A percentile compares a stretch with the other conserved stretches of the same genome.
phyloP scores from a whole-genome alignment of 305 asterid species.

The Solanum hybrid region DNA sequence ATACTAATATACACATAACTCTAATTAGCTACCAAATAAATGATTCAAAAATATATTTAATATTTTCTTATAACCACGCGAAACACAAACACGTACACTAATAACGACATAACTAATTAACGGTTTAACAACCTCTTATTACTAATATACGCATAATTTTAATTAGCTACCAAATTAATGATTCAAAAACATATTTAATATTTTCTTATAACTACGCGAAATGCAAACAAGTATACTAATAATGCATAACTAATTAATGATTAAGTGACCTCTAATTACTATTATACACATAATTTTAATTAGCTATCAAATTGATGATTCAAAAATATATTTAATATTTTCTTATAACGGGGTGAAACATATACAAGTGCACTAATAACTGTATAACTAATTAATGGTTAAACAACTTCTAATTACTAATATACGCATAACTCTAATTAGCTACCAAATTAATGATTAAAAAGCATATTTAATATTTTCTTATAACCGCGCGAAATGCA shows the following conservation, averaged over 20 bases:
- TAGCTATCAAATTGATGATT: background rate
- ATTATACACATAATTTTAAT: too few relatives aligned
- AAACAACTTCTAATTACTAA: background rate
- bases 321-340: too few relatives aligned
- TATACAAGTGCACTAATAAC: background rate
- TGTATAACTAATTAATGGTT: background rate
- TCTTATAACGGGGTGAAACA: background rate
- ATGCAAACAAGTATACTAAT: background rate
- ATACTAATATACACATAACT: background rate
- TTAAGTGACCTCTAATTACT: background rate
- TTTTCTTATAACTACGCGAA: background rate
- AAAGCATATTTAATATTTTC: background rate
- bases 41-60: background rate
- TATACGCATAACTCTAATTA: background rate
- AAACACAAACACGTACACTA: background rate
- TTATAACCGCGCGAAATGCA: background rate
- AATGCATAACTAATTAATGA: background rate
- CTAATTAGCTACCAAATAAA: background rate
- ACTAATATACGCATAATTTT: background rate
- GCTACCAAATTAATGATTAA: background rate
- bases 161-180: background rate
- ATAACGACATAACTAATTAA: background rate
- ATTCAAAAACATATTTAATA: too few relatives aligned
- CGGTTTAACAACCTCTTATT: background rate
- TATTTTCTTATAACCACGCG: background rate